Percentiles rank a stretch among this genome's conserved stretches.
phyloP scores from a whole-genome alignment of 2,329 filamentous ascomycete genomes.

The Epichloe elymi region DNA sequence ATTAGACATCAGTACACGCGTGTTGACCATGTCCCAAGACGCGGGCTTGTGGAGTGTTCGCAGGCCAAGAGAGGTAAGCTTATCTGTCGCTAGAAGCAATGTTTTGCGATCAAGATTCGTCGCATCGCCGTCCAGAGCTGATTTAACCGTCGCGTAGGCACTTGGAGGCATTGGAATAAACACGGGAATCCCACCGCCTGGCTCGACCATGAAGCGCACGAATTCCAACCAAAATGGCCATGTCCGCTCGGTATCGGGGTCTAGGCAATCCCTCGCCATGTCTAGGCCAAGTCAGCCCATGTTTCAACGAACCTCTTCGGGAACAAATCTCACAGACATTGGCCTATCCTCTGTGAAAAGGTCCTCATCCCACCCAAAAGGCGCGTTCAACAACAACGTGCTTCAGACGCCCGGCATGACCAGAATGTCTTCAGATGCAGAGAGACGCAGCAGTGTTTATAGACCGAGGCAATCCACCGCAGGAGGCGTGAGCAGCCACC shows the following conservation, averaged over 20 bases:
- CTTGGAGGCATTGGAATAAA: slow-evolving; percentile 74
- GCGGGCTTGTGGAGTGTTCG: slow-evolving; percentile 82
- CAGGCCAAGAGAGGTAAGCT: slow-evolving; percentile 72
- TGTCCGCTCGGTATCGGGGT: slow-evolving; percentile 69
- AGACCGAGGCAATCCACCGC: slow-evolving; percentile 52
- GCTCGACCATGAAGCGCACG: slow-evolving; percentile 87
- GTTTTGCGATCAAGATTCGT: slow-evolving; percentile 2
- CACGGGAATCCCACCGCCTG: slow-evolving; percentile 75
- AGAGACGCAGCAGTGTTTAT: slow-evolving; percentile 74
- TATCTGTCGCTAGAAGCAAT: slow-evolving; percentile 3
- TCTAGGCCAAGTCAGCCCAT: slow-evolving; percentile 73
- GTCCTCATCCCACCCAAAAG: slow-evolving; percentile 66
- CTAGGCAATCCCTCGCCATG: slow-evolving; percentile 74
- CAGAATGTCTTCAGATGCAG: slow-evolving; percentile 37
- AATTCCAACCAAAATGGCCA: slow-evolving; percentile 62
- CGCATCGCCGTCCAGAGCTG: slow-evolving; percentile 6
- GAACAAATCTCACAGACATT: slow-evolving; percentile 64
- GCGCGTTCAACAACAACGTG: slow-evolving; percentile 18
- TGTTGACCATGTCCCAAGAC: slow-evolving; percentile 63
- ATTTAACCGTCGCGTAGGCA: slow-evolving; percentile 42
- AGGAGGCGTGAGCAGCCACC: slow-evolving; percentile 53
- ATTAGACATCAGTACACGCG: neutral
- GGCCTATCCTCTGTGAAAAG: slow-evolving; percentile 77
- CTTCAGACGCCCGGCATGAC: slow-evolving; percentile 39
- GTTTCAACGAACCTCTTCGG: slow-evolving; percentile 75